phyloP scores from a whole-genome alignment of 352 stramenopile species.

The Vaucheria bursata region DNA sequence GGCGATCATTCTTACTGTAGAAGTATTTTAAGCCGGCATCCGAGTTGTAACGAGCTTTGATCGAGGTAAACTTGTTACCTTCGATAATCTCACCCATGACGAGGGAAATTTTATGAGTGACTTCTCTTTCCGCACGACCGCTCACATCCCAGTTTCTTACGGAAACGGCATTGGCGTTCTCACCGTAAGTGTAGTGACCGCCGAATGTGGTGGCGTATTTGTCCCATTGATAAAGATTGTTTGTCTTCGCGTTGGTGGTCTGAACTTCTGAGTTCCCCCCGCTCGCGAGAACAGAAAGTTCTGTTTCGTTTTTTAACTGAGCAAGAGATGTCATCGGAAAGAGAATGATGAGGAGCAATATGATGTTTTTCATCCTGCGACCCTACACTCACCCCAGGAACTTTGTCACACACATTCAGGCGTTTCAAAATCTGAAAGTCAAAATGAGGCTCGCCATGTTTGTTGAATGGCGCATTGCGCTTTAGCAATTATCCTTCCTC shows the following conservation, averaged over 20 bases:
- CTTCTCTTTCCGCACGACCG: background rate
- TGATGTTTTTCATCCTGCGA: too few relatives aligned
- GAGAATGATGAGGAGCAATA: too few relatives aligned
- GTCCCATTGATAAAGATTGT: background rate
- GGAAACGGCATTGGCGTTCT: background rate
- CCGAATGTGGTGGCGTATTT: background rate
- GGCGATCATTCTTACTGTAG: background rate
- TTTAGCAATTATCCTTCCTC: too few relatives aligned
- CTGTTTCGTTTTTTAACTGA: too few relatives aligned
- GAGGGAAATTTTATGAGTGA: background rate
- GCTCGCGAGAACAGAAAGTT: background rate
- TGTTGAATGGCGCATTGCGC: too few relatives aligned
- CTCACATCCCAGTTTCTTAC: background rate
- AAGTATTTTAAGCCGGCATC: background rate
- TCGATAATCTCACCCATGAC: background rate
- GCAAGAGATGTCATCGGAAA: too few relatives aligned
- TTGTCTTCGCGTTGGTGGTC: background rate
- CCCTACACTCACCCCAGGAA: too few relatives aligned
- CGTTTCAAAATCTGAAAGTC: too few relatives aligned
- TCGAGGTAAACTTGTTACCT: background rate
- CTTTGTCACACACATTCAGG: too few relatives aligned
- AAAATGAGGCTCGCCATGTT: too few relatives aligned
- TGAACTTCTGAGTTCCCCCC: background rate
- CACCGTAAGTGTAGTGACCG: slow-evolving; percentile 3
- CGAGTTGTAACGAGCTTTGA: slow-evolving; percentile 3